These are phyloP conservation scores for Gyrodon lividus DNA, from an alignment of 768 basidiomycete genomes.

Conservation along the genomic window DNA sequence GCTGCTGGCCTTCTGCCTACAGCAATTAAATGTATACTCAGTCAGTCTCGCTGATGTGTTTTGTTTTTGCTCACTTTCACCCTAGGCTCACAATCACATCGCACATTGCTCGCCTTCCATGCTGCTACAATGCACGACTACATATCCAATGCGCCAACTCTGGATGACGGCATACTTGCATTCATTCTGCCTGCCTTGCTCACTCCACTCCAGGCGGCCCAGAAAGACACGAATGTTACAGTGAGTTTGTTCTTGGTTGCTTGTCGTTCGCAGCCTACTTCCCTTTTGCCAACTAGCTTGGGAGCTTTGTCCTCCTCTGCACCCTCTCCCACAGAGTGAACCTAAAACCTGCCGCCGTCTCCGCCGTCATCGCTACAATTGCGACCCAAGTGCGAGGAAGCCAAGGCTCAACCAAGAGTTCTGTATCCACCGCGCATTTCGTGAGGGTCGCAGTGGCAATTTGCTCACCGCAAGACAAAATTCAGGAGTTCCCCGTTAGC, in stretches of 20 bases:
- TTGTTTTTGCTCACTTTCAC: slow-evolving; percentile 4
- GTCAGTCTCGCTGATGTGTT: neutral
- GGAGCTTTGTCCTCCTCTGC: slow-evolving; percentile 70
- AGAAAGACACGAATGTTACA: slow-evolving; percentile 48
- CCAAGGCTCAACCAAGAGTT: slow-evolving; percentile 19
- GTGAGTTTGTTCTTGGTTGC: slow-evolving; percentile 38
- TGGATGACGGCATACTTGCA: slow-evolving; percentile 68
- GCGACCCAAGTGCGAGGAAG: slow-evolving; percentile 41
- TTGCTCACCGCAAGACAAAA: slow-evolving; percentile 57
- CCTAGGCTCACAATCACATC: slow-evolving; percentile 49
- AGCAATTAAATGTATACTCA: slow-evolving; percentile 43
- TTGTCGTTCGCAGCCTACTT: neutral
- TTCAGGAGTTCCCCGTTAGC: slow-evolving; percentile 44
- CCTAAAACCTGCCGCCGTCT: slow-evolving; percentile 57
- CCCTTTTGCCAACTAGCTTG: slow-evolving; percentile 46
- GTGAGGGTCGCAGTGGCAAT: slow-evolving; percentile 65
- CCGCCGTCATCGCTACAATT: slow-evolving; percentile 56
- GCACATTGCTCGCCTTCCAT: slow-evolving; percentile 79
- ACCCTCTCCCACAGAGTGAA: slow-evolving; percentile 66
- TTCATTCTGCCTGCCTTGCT: slow-evolving; percentile 64
- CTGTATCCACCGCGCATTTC: slow-evolving; percentile 55
- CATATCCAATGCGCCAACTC: slow-evolving; percentile 51
- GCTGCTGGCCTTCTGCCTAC: slow-evolving; percentile 62
- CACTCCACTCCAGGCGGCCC: slow-evolving; percentile 49
- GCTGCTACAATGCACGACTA: slow-evolving; percentile 78